Evolutionary conservation across 139 green algal species (phyloP).

Genomic region (Chlamydomonas sp.): DNA sequence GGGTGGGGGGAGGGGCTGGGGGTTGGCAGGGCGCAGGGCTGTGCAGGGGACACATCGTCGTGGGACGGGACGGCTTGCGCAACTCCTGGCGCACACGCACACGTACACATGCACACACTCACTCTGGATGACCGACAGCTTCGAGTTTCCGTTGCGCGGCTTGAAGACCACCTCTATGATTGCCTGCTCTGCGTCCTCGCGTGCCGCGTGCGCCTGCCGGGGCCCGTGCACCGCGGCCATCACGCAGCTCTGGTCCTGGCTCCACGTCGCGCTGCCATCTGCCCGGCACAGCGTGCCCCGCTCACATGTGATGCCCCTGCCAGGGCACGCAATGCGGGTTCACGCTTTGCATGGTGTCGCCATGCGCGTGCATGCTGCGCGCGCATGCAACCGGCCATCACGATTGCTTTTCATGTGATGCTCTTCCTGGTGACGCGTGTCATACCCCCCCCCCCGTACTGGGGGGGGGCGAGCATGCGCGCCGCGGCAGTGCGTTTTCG

Average conservation of each 20-base stretch:
- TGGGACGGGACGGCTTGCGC: background rate
- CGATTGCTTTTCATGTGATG: no score
- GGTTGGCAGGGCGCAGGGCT: background rate
- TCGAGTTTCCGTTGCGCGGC: constrained; percentile 34
- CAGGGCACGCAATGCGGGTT: no score
- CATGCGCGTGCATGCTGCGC: no score
- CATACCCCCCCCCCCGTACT: no score
- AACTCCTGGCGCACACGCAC: background rate
- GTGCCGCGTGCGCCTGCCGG: constrained; percentile 22
- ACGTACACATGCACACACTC: background rate
- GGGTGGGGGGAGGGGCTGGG: background rate
- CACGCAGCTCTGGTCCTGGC: constrained; percentile 45
- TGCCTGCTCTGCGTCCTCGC: constrained; percentile 50
- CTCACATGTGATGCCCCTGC: constrained; percentile 39
- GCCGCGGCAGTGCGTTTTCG: no score
- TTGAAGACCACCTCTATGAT: constrained; percentile 58
- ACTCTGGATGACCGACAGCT: no score
- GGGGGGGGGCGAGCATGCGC: no score
- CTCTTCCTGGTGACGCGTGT: no score
- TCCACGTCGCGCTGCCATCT: constrained; percentile 62
- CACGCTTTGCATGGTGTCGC: no score
- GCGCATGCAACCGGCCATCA: no score
- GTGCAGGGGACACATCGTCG: background rate
- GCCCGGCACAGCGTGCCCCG: constrained; percentile 42
- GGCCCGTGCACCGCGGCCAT: constrained; percentile 62